Base-by-base conservation (phyloP, 176 grass and related monocot species). In the Cenchrus americanus region DNA sequence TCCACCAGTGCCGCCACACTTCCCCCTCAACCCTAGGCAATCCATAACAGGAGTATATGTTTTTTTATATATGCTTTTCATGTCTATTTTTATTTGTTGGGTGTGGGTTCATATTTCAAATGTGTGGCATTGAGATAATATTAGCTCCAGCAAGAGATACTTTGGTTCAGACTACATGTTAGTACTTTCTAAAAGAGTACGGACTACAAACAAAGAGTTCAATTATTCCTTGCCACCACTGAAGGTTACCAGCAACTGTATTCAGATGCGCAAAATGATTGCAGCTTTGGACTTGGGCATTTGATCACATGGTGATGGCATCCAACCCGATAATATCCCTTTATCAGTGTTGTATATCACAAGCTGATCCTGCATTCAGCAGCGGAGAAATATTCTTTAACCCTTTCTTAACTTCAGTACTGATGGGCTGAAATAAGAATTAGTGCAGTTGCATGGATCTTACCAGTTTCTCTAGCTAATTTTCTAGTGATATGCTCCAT, bases 271-370 rank as follows among this genome's bases (percentile, higher is more conserved):
- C 0, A 32, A 73, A 65, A 49, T 15, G 19, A 73, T 73, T 24
- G 1, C 23, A 27, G 23, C 3, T 52, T 17, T 73, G 14, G 71
- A 52, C 47, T 32, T 73, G 3, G 48, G 47, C 24, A 34, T 19
- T 34, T 54, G 49, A 49, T 71, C 26, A 54, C 71, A 74, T 0
- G 15, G 7, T 6, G 49, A 19, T n/a, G 72, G 92, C 48, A 82
- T 77, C 92, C 95, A 94, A 47, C 88, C 90, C 4, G 3, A 94
- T 88, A n/a, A n/a, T 66, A 78, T 84, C 27, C 34, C 69, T 52
- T 62, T 91, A 70, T 97, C 95, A 7, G 94, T 97, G 80, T 97
- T 92, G 43, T 97, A 94, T 26, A 94, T 85, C 58, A 94, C 85
- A 87, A 97, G 86, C 62, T 89, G 86, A 73, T 93, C 90, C 86